Evolutionary conservation across 2,329 filamentous ascomycete genomes (phyloP).

Genomic region (Dactylellina drechsleri): DNA sequence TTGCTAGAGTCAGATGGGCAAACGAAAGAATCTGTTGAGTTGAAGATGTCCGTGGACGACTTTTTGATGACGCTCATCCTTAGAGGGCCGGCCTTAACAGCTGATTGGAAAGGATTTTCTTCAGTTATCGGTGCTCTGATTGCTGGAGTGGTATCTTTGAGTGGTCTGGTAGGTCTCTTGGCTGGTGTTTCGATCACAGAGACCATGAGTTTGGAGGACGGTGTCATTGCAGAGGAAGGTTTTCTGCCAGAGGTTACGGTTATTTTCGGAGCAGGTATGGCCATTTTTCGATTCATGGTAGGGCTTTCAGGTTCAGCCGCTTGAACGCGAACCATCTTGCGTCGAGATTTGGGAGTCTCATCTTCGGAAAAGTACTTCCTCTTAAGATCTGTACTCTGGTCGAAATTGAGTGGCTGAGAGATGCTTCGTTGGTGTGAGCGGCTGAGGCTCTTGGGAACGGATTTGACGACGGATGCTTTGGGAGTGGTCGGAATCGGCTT

Average conservation of each 20-base stretch:
- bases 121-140: slow-evolving; percentile 15
- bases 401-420: not conserved
- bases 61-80: slow-evolving; percentile 13
- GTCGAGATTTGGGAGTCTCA: slow-evolving; percentile 26
- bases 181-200: slow-evolving; percentile 31
- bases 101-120: slow-evolving; percentile 27
- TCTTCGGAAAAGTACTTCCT: slow-evolving; percentile 35
- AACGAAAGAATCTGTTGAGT: slow-evolving; percentile 37
- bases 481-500: slow-evolving; percentile 27
- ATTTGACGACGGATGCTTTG: slow-evolving; percentile 1
- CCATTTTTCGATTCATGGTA: slow-evolving; percentile 3
- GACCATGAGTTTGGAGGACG: not conserved
- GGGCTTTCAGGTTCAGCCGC: slow-evolving; percentile 10
- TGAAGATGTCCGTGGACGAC: slow-evolving; percentile 17
- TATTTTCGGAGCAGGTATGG: not conserved
- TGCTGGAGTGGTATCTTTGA: slow-evolving; percentile 29
- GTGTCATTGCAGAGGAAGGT: not conserved
- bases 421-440: not conserved
- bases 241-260: slow-evolving; percentile 7
- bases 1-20: slow-evolving; percentile 35
- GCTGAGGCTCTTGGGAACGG: not conserved
- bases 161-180: slow-evolving; percentile 27
- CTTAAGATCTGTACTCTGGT: slow-evolving; percentile 26
- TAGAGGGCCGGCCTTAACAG: slow-evolving; percentile 9
- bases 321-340: slow-evolving; percentile 20